phyloP scores from a whole-genome alignment of 345 rosid genomes.

The Arabidopsis thaliana region DNA sequence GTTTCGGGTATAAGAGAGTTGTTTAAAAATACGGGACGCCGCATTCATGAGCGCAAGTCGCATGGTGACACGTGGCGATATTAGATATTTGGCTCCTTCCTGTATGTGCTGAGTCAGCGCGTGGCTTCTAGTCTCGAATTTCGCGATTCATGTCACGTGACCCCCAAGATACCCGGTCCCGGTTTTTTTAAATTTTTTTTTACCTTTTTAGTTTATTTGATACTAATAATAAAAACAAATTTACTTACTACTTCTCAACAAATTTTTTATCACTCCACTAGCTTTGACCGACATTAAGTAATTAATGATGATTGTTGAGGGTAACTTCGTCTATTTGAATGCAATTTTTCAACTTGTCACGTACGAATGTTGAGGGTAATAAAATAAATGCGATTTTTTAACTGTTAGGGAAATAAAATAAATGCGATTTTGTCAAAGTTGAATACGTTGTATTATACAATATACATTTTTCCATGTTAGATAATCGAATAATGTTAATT shows the following conservation, averaged over 20 bases:
- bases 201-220: not conserved
- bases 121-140: conserved; percentile 47
- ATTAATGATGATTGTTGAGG: conserved; percentile 31
- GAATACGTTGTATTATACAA: not conserved
- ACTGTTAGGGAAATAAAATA: not conserved
- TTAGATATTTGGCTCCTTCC: conserved; percentile 30
- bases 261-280: conserved; percentile 22
- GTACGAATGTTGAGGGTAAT: not conserved
- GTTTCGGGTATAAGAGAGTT: not conserved
- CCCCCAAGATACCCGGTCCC: conserved; percentile 81
- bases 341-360: conserved; percentile 25
- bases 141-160: conserved; percentile 69
- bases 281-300: conserved; percentile 40
- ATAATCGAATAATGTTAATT: not conserved
- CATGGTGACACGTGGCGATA: conserved; percentile 49
- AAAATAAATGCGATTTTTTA: not conserved
- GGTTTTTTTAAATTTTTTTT: conserved; percentile 11
- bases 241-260: not conserved
- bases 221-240: not conserved
- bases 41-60: conserved; percentile 45
- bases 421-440: not conserved
- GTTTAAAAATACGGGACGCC: conserved; percentile 47
- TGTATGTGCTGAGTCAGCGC: conserved; percentile 55
- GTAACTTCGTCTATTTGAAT: conserved; percentile 1
- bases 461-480: not conserved